Percentiles rank a stretch among this genome's conserved stretches.
phyloP scores from a whole-genome alignment of 192 early-diverging fungal genomes.

The Martensiomyces pterosporus region DNA sequence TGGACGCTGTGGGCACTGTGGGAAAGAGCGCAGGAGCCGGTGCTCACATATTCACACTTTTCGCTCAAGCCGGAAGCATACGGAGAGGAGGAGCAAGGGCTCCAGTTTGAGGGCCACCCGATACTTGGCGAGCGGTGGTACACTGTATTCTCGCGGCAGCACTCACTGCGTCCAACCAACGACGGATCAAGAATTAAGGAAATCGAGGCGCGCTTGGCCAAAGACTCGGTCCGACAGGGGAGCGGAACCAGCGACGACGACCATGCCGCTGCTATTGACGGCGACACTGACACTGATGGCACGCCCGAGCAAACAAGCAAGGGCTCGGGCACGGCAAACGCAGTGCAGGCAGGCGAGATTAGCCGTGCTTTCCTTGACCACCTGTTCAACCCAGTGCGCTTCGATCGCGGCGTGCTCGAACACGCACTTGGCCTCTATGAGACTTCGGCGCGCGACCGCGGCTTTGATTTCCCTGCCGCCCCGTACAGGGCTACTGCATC shows the following conservation, averaged over 20 bases:
- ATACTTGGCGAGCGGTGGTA: conserved; percentile 45
- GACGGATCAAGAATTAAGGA: conserved; percentile 32
- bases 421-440: conserved; percentile 34
- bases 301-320: neutral
- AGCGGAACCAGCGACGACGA: too few relatives aligned
- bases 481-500: conserved; percentile 12
- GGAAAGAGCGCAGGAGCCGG: conserved; percentile 35
- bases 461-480: conserved; percentile 23
- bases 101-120: conserved; percentile 31
- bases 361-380: conserved; percentile 38
- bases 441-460: conserved; percentile 25
- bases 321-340: neutral
- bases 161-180: conserved; percentile 16
- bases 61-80: conserved; percentile 13
- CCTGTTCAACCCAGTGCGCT: conserved; percentile 37
- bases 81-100: conserved; percentile 1
- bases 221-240: neutral
- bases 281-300: conserved; percentile 1
- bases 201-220: conserved; percentile 31
- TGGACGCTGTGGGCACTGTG: conserved; percentile 34
- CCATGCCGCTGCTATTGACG: neutral
- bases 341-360: conserved; percentile 30
- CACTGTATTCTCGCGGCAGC: conserved; percentile 27
- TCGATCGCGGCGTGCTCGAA: conserved; percentile 36
- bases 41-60: conserved; percentile 41